Evolutionary conservation across 176 grass and related monocot genomes (phyloP), one percentile per base, ranked within the genome.

Genomic region (Luzula sylvatica): DNA sequence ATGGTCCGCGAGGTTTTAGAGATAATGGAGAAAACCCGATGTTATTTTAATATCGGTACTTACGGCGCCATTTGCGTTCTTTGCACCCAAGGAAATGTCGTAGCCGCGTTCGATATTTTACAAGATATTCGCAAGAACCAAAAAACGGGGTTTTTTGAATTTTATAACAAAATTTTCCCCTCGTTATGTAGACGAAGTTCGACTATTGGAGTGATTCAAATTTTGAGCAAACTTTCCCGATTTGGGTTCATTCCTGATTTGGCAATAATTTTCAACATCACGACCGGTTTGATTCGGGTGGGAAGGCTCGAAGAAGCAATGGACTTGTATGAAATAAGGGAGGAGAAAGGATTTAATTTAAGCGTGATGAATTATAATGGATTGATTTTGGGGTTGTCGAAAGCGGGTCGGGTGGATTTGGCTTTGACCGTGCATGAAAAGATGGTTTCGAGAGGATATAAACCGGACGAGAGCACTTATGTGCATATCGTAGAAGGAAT

Each of bases 241-340:
- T 8, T 46, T 44, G 23, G 14, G 22, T 61, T 18, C 45, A 28
- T 20, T 17, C 58, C 58, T 23, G 26, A 46, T 13, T 19, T 14
- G 7, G 39, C 17, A 17, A 44, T 42, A 2, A 4, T 61, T 38
- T 61, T n/a, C 15, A 15, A 2, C 15, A 25, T 61, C 20, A 20
- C 44, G 18, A 46, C 3, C 1, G 58, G 58, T 61, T 61, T 61
- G 38, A 44, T 32, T 8, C n/a, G 23, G 58, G 58, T 25, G 44
- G n/a, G 58, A 22, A 44, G 42, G 41, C 41, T 44, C 11, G 58
- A 61, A 42, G 58, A 61, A 24, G 58, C 58, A 61, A 17, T 61
- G n/a, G 41, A 61, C 23, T 16, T 61, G 58, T 46, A 44, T 61
- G 58, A 61, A 61, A 8, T 28, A 15, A 46, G 22, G 41, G 23